Evolutionary conservation across 345 rosid species (phyloP).

Genomic region (Populus pruinosa): DNA sequence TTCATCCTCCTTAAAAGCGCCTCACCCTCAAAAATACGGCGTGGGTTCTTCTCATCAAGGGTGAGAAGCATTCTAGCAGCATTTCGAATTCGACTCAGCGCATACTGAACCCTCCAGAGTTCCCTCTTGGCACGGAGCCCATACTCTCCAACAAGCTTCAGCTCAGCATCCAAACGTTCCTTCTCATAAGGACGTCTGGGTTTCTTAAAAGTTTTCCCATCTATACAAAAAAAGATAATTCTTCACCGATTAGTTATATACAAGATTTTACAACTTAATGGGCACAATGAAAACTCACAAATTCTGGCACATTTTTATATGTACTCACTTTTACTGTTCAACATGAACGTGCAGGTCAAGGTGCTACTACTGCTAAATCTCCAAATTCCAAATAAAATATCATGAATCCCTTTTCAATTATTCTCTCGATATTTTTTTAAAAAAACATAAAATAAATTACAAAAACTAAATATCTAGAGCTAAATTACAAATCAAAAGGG

Average conservation of each 20-base stretch:
- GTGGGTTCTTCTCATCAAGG: conserved; percentile 59
- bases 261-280: background rate
- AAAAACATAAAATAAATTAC: no score
- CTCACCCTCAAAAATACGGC: conserved; percentile 60
- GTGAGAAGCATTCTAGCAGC: conserved; percentile 59
- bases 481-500: no score
- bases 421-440: background rate
- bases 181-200: conserved; percentile 65
- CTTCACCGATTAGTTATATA: background rate
- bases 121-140: conserved; percentile 66
- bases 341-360: background rate
- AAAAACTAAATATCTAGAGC: no score
- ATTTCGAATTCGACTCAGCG: conserved; percentile 56
- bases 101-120: conserved; percentile 66
- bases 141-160: conserved; percentile 63
- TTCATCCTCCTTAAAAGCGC: conserved; percentile 60
- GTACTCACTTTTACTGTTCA: background rate
- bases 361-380: background rate
- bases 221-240: conserved; percentile 18
- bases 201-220: conserved; percentile 62
- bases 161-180: conserved; percentile 62
- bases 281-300: background rate
- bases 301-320: no score
- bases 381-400: background rate
- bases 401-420: background rate